Percentiles rank a stretch among this genome's conserved stretches.
These are phyloP conservation scores for Penicillium occitanis DNA, from an alignment of 2,329 filamentous ascomycete genomes.

Conservation along the genomic window DNA sequence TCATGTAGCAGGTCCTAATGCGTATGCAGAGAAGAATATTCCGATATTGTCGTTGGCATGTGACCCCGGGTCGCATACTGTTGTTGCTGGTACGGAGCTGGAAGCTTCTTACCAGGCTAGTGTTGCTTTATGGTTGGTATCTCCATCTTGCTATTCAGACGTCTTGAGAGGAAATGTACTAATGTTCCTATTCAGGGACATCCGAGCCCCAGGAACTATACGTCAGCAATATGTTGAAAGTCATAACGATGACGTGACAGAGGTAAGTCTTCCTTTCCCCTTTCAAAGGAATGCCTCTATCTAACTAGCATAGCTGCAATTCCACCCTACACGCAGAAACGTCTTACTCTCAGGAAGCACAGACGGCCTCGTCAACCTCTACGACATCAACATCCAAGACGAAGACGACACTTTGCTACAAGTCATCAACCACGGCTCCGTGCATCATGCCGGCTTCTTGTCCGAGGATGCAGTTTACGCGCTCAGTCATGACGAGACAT, in stretches of 20 bases:
- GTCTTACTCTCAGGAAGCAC: constrained; percentile 62
- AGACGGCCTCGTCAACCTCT: constrained; percentile 63
- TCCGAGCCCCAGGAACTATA: constrained; percentile 39
- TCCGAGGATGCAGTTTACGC: constrained; percentile 55
- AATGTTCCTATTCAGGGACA: constrained; percentile 41
- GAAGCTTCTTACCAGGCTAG: constrained; percentile 43
- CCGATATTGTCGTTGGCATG: constrained; percentile 56
- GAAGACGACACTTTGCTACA: constrained; percentile 64
- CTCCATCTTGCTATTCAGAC: not conserved
- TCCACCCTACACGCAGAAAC: constrained; percentile 53
- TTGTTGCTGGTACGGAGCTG: constrained; percentile 59
- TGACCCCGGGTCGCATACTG: constrained; percentile 45
- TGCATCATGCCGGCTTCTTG: constrained; percentile 63
- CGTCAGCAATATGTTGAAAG: constrained; percentile 47
- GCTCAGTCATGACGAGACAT: constrained; percentile 62
- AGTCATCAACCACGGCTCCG: constrained; percentile 62
- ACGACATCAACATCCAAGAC: constrained; percentile 56
- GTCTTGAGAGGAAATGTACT: constrained; percentile 21
- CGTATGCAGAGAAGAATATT: constrained; percentile 46
- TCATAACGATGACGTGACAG: constrained; percentile 61
- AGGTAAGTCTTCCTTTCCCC: constrained; percentile 34
- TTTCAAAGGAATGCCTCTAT: not conserved
- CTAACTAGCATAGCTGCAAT: constrained; percentile 42
- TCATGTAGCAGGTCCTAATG: not conserved
- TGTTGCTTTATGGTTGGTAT: constrained; percentile 46